phyloP scores from a whole-genome alignment of 768 basidiomycete genomes.

The Candolleomyces efflorescens region DNA sequence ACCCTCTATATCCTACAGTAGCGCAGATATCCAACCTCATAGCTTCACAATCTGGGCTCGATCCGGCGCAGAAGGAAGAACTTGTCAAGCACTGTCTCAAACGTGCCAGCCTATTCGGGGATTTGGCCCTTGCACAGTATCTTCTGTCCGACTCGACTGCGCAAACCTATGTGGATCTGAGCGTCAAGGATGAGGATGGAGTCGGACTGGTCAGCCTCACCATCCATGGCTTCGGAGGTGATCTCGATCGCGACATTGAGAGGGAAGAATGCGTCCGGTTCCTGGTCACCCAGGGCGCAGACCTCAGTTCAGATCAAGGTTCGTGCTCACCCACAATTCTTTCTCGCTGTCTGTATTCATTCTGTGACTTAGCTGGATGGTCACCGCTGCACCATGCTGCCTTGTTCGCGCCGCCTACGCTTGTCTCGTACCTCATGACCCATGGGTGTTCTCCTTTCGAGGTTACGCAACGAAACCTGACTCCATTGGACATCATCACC shows the following conservation, averaged over 20 bases:
- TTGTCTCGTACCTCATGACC: conserved; percentile 90
- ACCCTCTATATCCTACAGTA: conserved; percentile 72
- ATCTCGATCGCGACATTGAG: conserved; percentile 81
- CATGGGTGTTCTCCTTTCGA: conserved; percentile 85
- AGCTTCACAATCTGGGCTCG: conserved; percentile 62
- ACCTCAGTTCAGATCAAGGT: conserved; percentile 67
- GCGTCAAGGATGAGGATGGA: conserved; percentile 79
- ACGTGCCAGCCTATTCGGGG: conserved; percentile 77
- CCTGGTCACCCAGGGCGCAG: conserved; percentile 74
- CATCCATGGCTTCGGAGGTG: conserved; percentile 80
- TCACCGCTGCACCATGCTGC: conserved; percentile 92
- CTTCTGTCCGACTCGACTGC: conserved; percentile 66
- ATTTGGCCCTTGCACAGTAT: conserved; percentile 66
- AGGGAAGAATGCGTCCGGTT: conserved; percentile 86
- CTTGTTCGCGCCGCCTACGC: conserved; percentile 81
- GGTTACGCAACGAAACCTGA: conserved; percentile 72
- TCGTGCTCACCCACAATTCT: conserved; percentile 16
- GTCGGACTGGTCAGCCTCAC: conserved; percentile 72
- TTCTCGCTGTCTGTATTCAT: neutral
- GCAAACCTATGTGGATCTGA: conserved; percentile 64
- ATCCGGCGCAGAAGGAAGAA: conserved; percentile 60
- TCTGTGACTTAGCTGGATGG: conserved; percentile 74
- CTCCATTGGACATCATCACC: conserved; percentile 85
- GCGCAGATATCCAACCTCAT: conserved; percentile 59
- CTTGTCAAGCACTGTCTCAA: conserved; percentile 71